Conservation (phyloP, 805 yeast species). For the Trichomonascus vanleenenianus region DNA sequence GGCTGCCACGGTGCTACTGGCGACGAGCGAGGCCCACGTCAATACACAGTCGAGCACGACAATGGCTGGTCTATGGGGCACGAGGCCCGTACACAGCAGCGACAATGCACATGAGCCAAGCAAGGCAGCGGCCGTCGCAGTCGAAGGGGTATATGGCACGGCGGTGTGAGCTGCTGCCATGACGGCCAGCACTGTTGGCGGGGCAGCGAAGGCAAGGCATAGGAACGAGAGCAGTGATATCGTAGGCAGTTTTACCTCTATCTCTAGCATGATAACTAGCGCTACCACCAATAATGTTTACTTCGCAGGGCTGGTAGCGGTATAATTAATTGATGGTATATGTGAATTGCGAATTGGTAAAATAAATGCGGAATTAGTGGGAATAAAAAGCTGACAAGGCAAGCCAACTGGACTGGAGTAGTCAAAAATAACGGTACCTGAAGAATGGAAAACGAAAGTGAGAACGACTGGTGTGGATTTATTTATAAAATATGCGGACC, state of each 20-base stretch:
- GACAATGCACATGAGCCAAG: background rate
- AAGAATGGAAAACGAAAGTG: too few relatives aligned
- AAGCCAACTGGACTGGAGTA: too few relatives aligned
- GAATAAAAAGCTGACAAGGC: too few relatives aligned
- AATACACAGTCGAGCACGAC: background rate
- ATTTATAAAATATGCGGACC: too few relatives aligned
- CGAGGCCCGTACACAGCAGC: background rate
- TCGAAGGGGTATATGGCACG: background rate
- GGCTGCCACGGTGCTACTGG: background rate
- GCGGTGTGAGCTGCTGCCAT: background rate
- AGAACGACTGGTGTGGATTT: too few relatives aligned
- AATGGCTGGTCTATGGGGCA: background rate
- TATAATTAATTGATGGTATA: too few relatives aligned
- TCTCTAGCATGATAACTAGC: conserved; percentile 12
- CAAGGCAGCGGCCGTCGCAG: background rate
- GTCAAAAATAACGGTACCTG: too few relatives aligned
- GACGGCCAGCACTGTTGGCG: conserved; percentile 6
- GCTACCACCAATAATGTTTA: too few relatives aligned
- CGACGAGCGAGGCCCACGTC: background rate
- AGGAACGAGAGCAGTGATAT: conserved; percentile 18
- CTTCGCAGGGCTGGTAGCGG: too few relatives aligned
- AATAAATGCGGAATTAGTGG: too few relatives aligned
- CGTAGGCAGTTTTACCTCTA: conserved; percentile 22
- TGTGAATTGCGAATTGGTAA: too few relatives aligned
- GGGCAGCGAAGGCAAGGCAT: conserved; percentile 7